These are phyloP conservation scores for Mycena floridula DNA, from an alignment of 768 basidiomycete genomes.

Conservation along the genomic window DNA sequence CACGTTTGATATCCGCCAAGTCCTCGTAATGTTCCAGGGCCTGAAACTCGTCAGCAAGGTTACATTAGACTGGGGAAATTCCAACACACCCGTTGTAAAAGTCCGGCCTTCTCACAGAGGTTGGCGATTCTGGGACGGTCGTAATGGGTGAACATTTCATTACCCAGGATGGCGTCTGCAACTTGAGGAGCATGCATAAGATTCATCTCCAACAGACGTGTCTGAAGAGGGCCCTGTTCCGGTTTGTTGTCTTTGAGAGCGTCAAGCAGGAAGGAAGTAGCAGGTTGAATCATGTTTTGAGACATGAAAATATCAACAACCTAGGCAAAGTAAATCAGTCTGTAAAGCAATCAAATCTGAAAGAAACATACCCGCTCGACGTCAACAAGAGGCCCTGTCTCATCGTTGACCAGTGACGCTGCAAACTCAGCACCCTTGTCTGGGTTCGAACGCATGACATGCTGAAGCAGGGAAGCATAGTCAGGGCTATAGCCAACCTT, in stretches of 20 bases:
- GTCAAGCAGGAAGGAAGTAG: constrained; percentile 95
- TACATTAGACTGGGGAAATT: neutral
- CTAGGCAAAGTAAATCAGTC: constrained; percentile 23
- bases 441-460: constrained; percentile 92
- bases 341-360: constrained; percentile 3
- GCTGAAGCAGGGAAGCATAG: constrained; percentile 87
- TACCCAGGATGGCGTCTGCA: constrained; percentile 96
- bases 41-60: constrained; percentile 32
- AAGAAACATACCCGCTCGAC: constrained; percentile 67
- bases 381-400: constrained; percentile 87
- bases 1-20: constrained; percentile 97
- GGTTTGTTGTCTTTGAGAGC: constrained; percentile 98
- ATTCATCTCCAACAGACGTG: constrained; percentile 96
- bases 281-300: constrained; percentile 99
- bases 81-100: constrained; percentile 77
- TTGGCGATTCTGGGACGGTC: constrained; percentile 96
- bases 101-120: constrained; percentile 95
- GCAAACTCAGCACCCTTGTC: constrained; percentile 99
- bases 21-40: constrained; percentile 99
- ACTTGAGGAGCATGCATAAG: constrained; percentile 96
- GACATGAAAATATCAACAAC: constrained; percentile 99
- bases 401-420: constrained; percentile 89
- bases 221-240: constrained; percentile 94
- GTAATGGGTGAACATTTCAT: constrained; percentile 97
- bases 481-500: constrained; percentile 94